Conservation (phyloP, 176 grass and related monocot species). For the Secale cereale region DNA sequence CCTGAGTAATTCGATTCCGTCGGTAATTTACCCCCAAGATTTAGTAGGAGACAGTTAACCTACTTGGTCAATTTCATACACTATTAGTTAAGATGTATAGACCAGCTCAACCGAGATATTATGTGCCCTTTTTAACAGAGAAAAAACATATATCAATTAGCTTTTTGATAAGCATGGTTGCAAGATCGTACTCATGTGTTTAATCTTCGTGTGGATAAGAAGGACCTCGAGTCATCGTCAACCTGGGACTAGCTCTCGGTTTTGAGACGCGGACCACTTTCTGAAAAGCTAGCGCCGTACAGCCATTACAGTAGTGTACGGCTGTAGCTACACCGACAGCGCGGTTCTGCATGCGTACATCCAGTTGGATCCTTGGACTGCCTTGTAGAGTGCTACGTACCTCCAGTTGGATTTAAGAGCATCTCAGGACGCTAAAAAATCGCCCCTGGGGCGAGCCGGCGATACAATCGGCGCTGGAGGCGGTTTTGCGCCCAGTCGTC, state of each 20-base stretch:
- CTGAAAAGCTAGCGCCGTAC: constrained; percentile 9
- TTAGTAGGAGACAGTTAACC: background rate
- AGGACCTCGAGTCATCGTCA: background rate
- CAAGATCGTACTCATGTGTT: background rate
- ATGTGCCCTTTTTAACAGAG: background rate
- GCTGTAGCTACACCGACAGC: background rate
- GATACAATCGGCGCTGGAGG: too few species aligned
- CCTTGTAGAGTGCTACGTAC: too few species aligned
- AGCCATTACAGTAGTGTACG: background rate
- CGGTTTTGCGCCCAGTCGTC: too few species aligned
- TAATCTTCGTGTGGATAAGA: background rate
- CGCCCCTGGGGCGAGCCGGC: too few species aligned
- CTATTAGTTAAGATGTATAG: background rate
- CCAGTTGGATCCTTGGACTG: too few species aligned
- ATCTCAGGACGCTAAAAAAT: too few species aligned
- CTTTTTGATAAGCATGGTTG: background rate
- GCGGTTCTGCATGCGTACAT: background rate
- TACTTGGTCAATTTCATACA: background rate
- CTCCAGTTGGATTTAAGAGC: too few species aligned
- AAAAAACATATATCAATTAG: background rate
- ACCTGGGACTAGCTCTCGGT: background rate
- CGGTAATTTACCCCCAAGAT: background rate
- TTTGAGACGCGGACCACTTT: background rate
- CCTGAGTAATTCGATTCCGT: too few species aligned
- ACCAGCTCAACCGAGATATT: background rate